Conservation (phyloP, 768 basidiomycete species). For the Ramaria sp. region DNA sequence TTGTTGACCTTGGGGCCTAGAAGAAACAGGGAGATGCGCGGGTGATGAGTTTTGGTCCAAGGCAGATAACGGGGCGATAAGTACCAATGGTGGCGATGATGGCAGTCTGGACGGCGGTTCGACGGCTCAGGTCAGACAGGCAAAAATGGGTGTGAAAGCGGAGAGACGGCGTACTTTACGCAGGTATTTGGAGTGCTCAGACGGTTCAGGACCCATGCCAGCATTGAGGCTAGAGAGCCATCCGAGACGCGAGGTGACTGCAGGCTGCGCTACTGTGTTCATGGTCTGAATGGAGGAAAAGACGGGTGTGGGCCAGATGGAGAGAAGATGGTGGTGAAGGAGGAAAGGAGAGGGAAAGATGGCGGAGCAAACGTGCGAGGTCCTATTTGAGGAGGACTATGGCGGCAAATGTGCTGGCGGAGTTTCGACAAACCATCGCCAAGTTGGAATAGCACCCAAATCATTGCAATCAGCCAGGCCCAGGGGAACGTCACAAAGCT, state of each 20-base stretch:
- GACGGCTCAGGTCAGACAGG: constrained; percentile 8
- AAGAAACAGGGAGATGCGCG: constrained; percentile 9
- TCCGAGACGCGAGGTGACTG: constrained; percentile 50
- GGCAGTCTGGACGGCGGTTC: constrained; percentile 52
- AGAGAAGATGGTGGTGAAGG: background rate
- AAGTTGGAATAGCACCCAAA: too few relatives aligned
- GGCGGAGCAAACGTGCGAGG: background rate
- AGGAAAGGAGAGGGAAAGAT: background rate
- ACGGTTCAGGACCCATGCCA: constrained; percentile 48
- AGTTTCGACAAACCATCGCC: background rate
- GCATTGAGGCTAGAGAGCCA: constrained; percentile 84
- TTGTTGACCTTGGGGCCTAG: constrained; percentile 90
- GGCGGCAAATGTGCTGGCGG: background rate
- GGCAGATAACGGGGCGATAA: constrained; percentile 2
- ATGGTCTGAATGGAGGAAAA: background rate
- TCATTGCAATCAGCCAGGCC: too few relatives aligned
- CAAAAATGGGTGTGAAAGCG: constrained; percentile 1
- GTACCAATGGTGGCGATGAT: constrained; percentile 98
- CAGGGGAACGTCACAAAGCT: too few relatives aligned
- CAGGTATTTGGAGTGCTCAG: constrained; percentile 70
- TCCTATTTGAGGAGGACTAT: background rate
- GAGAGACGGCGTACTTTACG: constrained; percentile 62
- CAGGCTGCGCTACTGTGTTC: background rate
- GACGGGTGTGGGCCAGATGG: background rate
- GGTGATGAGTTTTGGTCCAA: constrained; percentile 4